phyloP scores from a whole-genome alignment of 306 rosid species.

The Cyamopsis tetragonoloba region DNA sequence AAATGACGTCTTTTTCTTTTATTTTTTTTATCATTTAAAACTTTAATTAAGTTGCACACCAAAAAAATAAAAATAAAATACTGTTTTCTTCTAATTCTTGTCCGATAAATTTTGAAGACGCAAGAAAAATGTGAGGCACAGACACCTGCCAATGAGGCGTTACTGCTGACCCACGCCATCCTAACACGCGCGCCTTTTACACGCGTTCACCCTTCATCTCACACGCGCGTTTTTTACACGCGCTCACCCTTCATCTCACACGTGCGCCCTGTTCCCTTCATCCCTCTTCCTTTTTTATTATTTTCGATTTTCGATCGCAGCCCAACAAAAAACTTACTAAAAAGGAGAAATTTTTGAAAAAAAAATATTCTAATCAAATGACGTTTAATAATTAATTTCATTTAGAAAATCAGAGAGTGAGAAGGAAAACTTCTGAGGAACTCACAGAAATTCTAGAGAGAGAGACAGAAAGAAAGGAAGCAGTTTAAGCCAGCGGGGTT shows the following conservation, averaged over 20 bases:
- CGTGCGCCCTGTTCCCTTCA: constrained; percentile 28
- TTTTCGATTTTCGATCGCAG: no score
- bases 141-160: constrained; percentile 18
- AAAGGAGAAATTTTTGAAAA: no score
- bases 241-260: constrained; percentile 4
- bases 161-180: constrained; percentile 19
- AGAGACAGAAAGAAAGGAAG: constrained; percentile 4
- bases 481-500: constrained; percentile 32
- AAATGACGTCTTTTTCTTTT: no score
- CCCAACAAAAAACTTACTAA: neutral
- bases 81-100: neutral
- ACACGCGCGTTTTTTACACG: neutral
- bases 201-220: neutral
- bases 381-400: neutral
- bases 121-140: constrained; percentile 23
- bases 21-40: no score
- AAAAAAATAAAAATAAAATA: no score
- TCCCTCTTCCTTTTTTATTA: constrained; percentile 16
- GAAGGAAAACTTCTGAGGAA: neutral
- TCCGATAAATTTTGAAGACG: neutral
- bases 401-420: constrained; percentile 16
- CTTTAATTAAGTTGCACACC: no score
- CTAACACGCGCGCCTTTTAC: constrained; percentile 28
- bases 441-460: constrained; percentile 13
- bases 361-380: neutral